Conservation (phyloP, 139 green algal genomes). For the Eudorina sp. region DNA sequence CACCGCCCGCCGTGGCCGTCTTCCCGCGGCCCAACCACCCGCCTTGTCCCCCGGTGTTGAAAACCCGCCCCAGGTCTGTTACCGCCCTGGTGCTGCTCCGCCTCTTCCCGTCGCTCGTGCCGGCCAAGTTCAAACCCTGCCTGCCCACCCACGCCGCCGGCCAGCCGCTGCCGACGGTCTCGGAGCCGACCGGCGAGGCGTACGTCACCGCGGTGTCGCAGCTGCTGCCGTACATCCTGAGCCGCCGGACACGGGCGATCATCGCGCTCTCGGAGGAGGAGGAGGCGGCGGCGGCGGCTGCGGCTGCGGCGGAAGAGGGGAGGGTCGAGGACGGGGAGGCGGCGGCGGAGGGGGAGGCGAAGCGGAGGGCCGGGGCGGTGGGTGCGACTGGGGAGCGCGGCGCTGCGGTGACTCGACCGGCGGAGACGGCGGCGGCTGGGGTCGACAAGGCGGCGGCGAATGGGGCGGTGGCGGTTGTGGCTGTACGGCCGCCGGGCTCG, state of each 20-base stretch:
- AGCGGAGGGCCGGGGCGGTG: not conserved
- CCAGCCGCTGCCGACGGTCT: conserved; percentile 45
- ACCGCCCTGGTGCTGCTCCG: conserved; percentile 71
- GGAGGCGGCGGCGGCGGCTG: not conserved
- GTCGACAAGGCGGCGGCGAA: no score
- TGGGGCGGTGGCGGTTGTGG: no score
- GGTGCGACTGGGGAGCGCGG: not conserved
- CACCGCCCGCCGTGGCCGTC: no score
- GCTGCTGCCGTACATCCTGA: conserved; percentile 84
- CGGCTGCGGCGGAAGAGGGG: not conserved
- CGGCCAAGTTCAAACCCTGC: conserved; percentile 32
- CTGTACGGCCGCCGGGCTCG: no score
- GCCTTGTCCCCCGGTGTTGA: not conserved
- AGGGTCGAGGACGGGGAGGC: not conserved
- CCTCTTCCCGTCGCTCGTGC: conserved; percentile 77
- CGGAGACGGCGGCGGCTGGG: no score
- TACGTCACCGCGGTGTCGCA: conserved; percentile 60
- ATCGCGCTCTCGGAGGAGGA: conserved; percentile 34
- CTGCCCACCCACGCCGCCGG: conserved; percentile 33
- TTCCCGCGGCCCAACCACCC: not conserved
- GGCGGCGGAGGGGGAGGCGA: not conserved
- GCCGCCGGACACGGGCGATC: conserved; percentile 77
- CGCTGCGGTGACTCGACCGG: not conserved
- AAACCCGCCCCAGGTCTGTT: conserved; percentile 2
- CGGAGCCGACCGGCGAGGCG: conserved; percentile 57